Conservation (phyloP, 306 rosid species). For the Aeschynomene evenia region DNA sequence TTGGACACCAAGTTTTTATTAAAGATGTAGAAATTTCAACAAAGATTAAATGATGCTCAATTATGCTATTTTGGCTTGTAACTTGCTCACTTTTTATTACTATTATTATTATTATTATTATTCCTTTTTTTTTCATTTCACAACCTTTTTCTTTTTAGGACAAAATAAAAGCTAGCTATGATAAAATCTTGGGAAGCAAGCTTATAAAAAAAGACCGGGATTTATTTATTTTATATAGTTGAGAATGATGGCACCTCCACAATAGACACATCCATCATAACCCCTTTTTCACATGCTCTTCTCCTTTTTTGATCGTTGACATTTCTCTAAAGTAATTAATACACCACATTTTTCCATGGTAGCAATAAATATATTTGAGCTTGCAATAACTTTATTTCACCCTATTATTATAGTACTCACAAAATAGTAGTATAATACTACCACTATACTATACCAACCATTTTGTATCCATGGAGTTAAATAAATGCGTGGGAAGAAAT, state of each 20-base stretch:
- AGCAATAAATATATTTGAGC: neutral
- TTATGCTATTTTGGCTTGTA: constrained; percentile 43
- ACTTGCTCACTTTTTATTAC: constrained; percentile 34
- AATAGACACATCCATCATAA: constrained; percentile 40
- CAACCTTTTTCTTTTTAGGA: neutral
- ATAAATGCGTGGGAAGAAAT: neutral
- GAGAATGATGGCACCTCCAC: constrained; percentile 46
- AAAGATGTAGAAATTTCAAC: neutral
- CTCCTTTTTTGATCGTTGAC: constrained; percentile 46
- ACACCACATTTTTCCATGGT: constrained; percentile 27
- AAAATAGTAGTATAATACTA: too few species aligned
- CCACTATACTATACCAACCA: too few species aligned
- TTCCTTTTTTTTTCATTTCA: constrained; percentile 11
- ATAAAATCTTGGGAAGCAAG: constrained; percentile 41
- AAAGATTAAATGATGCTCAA: constrained; percentile 26
- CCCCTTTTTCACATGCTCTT: constrained; percentile 42
- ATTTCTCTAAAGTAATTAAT: constrained; percentile 27
- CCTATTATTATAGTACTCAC: too few species aligned
- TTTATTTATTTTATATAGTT: constrained; percentile 24
- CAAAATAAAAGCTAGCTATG: constrained; percentile 22
- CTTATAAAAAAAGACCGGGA: constrained; percentile 18
- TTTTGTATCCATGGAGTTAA: neutral
- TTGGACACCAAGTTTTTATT: neutral
- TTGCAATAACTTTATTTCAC: constrained; percentile 2
- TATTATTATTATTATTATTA: too few species aligned